Evolutionary conservation across 2,329 filamentous ascomycete species (phyloP), one percentile per base, ranked within the genome.

Genomic region (Aspergillus calidoustus): DNA sequence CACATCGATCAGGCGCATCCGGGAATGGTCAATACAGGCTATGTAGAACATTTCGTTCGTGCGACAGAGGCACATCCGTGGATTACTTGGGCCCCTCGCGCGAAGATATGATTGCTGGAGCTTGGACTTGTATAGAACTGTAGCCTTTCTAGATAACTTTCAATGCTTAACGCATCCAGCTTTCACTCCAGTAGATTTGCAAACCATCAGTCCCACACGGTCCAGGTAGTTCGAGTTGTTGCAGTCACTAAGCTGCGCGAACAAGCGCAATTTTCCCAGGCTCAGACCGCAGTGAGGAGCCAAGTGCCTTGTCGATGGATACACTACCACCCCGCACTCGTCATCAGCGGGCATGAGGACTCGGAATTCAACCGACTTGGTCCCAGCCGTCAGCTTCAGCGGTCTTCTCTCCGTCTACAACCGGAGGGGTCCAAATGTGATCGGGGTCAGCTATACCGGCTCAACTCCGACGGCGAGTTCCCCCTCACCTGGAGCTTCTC

Each of bases 41-140:
- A 84, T 67, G 72, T 86, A n/a, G 83, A 86, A 68, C 77, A 81
- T 65, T 71, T 83, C 25, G 77, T 86, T 50, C 80, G 44, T 13
- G 13, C 2, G 4, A 22, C 13, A 8, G 54, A 56, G n/a, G 38
- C 4, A 3, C 54, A 56, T 25, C 44, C 54, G 3, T 56, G 54
- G 54, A 56, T 56, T 49, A 49, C 54, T 15, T 56, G 44, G 54
- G 13, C 43, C 15, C 41, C 44, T 4, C 43, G 46, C 6, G 25
- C 54, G 25, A 56, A 38, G 44, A 23, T 56, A n/a, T 56, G 49
- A 28, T 30, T 38, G 11, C 8, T 46, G 5, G 7, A 5, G 1
- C 43, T 7, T 9, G 17, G 19, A 23, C n/a, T 19, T 46, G 5
- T 46, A 46, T 46, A 46, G 43, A 46, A 17, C 8, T 47, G 13